Base-by-base conservation (phyloP, 1,139 yeast species). In the Saccharomycopsis crataegensis region DNA sequence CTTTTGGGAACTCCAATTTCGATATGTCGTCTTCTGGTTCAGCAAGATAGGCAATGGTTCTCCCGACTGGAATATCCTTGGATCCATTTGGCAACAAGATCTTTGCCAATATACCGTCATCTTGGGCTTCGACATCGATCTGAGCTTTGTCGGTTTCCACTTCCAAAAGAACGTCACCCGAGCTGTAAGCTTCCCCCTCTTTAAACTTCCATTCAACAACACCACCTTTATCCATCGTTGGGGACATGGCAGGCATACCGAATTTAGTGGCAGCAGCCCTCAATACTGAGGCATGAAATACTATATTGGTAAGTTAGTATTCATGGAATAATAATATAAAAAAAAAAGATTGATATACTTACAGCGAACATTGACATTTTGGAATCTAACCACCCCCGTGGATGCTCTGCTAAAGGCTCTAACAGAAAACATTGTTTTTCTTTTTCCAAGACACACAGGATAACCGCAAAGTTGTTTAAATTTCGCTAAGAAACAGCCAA, bases 191-290 rank as follows among this genome's bases (percentile, higher is more conserved):
- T 12, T 88, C 94, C 46, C 96, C 97, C 50, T 83, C 82, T 66
- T 89, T 83, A 64, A 83, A 77, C 67, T 89, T 88, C 99, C 99
- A 93, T 54, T 81, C 76, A n/a, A 89, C 89, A 62, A 93, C 79
- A n/a, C 96, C 96, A 48, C 99, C 99, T 66, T 84, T 90, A 34
- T 93, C 89, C 99, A 93, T 93, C 22, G 99, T 93, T 43, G 99
- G 99, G 7, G 97, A 90, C 97, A 93, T 88, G 33, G 99, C 97
- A 3, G 99, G 99, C 98, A 93, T 93, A 54, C 75, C 81, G 70
- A 86, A 88, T 40, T 54, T 54, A 40, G 50, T 22, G 7, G 49
- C 52, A 14, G 43, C 51, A 11, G 14, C 8, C 14, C 33, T 33
- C 9, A 28, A 31, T 12, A 41, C 36, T 5, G 41, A 41, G 8